Conservation (phyloP, 2,329 filamentous ascomycete species). For the Epichloe baconii region DNA sequence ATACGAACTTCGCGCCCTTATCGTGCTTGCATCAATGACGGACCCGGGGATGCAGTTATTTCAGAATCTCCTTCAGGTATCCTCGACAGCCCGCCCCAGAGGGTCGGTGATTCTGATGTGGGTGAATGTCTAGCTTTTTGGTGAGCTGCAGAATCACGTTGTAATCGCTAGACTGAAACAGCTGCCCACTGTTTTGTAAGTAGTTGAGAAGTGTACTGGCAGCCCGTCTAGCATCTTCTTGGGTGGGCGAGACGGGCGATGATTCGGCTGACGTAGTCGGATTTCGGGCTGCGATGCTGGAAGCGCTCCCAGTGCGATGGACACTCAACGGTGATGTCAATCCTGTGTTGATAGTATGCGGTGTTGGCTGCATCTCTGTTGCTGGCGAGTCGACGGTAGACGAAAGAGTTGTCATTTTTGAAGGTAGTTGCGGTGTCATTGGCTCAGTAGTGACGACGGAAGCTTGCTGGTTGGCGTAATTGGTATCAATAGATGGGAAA, state of each 20-base stretch:
- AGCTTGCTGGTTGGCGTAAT: slow-evolving; percentile 33
- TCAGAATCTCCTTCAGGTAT: slow-evolving; percentile 46
- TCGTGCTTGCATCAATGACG: slow-evolving; percentile 17
- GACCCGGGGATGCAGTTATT: slow-evolving; percentile 20
- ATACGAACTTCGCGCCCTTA: slow-evolving; percentile 7
- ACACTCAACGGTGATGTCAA: slow-evolving; percentile 25
- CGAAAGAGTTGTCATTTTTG: slow-evolving; percentile 33
- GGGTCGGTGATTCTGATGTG: slow-evolving; percentile 23
- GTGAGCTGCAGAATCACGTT: slow-evolving; percentile 68
- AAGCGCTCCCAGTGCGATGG: slow-evolving; percentile 22
- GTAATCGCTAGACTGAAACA: slow-evolving; percentile 63
- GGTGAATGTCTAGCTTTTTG: slow-evolving; percentile 67
- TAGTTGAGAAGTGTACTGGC: slow-evolving; percentile 72
- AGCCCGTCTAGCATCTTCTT: slow-evolving; percentile 75
- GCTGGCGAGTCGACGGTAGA: slow-evolving; percentile 40
- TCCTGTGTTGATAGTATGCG: slow-evolving; percentile 31
- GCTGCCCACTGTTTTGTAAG: slow-evolving; percentile 55
- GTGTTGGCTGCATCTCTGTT: slow-evolving; percentile 29
- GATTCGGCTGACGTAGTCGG: slow-evolving; percentile 30
- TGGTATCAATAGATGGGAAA: slow-evolving; percentile 60
- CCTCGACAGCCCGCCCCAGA: slow-evolving; percentile 37
- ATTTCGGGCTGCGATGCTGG: slow-evolving; percentile 18
- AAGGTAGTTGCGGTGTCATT: slow-evolving; percentile 36
- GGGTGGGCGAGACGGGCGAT: slow-evolving; percentile 55
- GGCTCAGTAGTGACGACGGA: slow-evolving; percentile 23